Evolutionary conservation across 805 yeast genomes (phyloP).

Genomic region (Yamadazyma phyllophila): DNA sequence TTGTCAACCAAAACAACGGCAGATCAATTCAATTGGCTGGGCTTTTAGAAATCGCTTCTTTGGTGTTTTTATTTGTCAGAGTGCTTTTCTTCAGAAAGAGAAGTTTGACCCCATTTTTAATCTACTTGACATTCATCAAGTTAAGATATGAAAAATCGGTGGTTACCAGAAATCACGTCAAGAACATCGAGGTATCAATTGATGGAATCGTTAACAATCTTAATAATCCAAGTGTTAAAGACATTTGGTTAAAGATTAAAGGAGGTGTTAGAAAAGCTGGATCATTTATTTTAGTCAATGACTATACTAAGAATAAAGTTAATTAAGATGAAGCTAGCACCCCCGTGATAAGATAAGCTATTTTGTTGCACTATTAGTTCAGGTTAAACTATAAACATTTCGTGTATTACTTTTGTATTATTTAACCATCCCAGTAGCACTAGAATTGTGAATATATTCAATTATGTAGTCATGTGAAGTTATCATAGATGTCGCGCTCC

Average conservation of each 20-base stretch:
- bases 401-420: no score
- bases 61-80: conserved; percentile 45
- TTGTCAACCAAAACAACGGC: conserved; percentile 34
- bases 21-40: conserved; percentile 40
- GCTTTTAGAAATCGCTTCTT: conserved; percentile 42
- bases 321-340: not conserved
- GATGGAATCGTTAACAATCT: conserved; percentile 30
- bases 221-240: conserved; percentile 31
- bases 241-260: conserved; percentile 37
- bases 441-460: no score
- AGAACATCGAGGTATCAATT: conserved; percentile 58
- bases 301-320: conserved; percentile 35
- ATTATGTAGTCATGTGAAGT: not conserved
- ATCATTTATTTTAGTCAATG: conserved; percentile 29
- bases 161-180: conserved; percentile 66
- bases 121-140: conserved; percentile 65
- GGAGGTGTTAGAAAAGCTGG: conserved; percentile 30
- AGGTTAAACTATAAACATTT: no score
- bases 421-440: no score
- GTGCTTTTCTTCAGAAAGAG: conserved; percentile 58
- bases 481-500: not conserved
- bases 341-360: not conserved
- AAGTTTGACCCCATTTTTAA: conserved; percentile 57
- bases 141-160: conserved; percentile 73
- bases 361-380: no score